These are phyloP conservation scores for Gaeumannomyces sp. DNA, from an alignment of 2,329 filamentous ascomycete species.

Conservation along the genomic window DNA sequence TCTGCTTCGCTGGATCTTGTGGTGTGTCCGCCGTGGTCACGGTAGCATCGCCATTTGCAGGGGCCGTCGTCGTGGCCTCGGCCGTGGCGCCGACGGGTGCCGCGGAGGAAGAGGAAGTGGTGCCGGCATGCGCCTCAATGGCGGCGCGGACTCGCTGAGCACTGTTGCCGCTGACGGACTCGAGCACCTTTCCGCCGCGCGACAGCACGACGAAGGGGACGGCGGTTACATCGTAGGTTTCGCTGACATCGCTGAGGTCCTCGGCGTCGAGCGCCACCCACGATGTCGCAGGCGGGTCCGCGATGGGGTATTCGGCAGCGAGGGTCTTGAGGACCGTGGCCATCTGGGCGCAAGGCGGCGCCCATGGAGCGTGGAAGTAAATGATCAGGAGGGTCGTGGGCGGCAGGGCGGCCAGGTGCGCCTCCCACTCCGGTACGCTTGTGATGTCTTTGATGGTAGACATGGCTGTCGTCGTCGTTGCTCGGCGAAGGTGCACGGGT, in stretches of 20 bases:
- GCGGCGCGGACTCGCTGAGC: slow-evolving; percentile 76
- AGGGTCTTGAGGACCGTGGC: slow-evolving; percentile 77
- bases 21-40: slow-evolving; percentile 24
- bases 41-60: slow-evolving; percentile 28
- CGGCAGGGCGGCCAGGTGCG: slow-evolving; percentile 59
- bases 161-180: slow-evolving; percentile 86
- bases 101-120: slow-evolving; percentile 19
- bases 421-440: slow-evolving; percentile 66
- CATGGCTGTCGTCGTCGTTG: slow-evolving; percentile 43
- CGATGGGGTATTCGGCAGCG: slow-evolving; percentile 74
- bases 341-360: slow-evolving; percentile 94
- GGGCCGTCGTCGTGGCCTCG: slow-evolving; percentile 28
- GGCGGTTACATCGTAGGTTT: slow-evolving; percentile 88
- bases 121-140: slow-evolving; percentile 69
- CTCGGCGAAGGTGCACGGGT: background rate
- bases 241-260: slow-evolving; percentile 84
- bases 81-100: slow-evolving; percentile 27
- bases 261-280: slow-evolving; percentile 94
- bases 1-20: slow-evolving; percentile 51
- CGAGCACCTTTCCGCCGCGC: slow-evolving; percentile 66
- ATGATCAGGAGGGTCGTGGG: slow-evolving; percentile 70
- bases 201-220: slow-evolving; percentile 88
- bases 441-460: slow-evolving; percentile 73
- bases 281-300: slow-evolving; percentile 59
- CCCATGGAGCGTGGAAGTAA: slow-evolving; percentile 97